These are phyloP conservation scores for Cutaneotrichosporon daszewskae DNA, from an alignment of 1,284 basidiomycete genomes.

Conservation along the genomic window DNA sequence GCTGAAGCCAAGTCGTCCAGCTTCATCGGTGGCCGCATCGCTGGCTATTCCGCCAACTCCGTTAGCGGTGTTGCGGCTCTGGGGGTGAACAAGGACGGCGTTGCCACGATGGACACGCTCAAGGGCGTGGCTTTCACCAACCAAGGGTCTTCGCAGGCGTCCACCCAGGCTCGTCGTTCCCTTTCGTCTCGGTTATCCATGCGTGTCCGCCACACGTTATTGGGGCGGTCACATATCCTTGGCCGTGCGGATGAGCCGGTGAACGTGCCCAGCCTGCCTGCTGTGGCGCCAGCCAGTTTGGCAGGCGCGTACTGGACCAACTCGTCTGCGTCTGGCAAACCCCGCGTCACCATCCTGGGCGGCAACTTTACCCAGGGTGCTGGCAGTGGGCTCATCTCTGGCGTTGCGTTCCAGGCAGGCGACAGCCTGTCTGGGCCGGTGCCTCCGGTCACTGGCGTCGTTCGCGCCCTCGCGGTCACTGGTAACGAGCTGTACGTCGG, in stretches of 20 bases:
- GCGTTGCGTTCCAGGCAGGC: constrained; percentile 70
- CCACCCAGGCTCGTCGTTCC: background rate
- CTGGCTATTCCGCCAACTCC: constrained; percentile 42
- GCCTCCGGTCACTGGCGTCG: constrained; percentile 58
- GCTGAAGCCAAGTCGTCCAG: constrained; percentile 31
- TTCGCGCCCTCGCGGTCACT: constrained; percentile 63
- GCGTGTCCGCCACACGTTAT: constrained; percentile 29
- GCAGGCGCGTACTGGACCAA: constrained; percentile 89
- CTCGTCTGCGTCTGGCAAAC: constrained; percentile 57
- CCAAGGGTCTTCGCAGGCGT: constrained; percentile 14
- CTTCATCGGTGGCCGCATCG: constrained; percentile 49
- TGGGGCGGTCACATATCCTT: too few species aligned
- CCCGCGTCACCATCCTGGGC: constrained; percentile 65
- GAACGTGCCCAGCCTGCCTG: constrained; percentile 50
- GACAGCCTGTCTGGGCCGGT: constrained; percentile 54
- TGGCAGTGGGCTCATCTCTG: constrained; percentile 43
- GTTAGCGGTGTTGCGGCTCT: constrained; percentile 49
- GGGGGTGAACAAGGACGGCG: constrained; percentile 33
- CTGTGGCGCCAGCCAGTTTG: constrained; percentile 71
- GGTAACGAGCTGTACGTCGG: constrained; percentile 67
- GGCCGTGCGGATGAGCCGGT: constrained; percentile 53
- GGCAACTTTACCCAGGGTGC: constrained; percentile 70
- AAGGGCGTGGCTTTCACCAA: constrained; percentile 29
- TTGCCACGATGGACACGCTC: constrained; percentile 27
- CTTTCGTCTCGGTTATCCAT: constrained; percentile 18